Evolutionary conservation across 148 eudicot genomes (phyloP).

Genomic region (Chenopodium album): DNA sequence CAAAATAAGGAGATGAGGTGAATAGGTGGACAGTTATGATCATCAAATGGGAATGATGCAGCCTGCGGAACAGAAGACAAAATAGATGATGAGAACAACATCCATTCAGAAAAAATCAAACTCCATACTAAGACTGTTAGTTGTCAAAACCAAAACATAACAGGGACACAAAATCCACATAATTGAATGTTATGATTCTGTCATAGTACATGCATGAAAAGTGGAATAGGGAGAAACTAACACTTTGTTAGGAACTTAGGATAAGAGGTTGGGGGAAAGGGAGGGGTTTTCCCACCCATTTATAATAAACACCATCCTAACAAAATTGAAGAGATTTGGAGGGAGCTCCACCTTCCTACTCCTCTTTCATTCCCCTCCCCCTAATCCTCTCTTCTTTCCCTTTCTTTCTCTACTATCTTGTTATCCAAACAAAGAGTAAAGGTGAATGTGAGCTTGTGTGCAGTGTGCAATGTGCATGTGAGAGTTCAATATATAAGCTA

Average conservation of each 20-base stretch:
- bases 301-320: too few species aligned
- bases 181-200: background rate
- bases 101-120: background rate
- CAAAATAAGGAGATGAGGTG: conserved; percentile 75
- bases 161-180: conserved; percentile 6
- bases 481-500: background rate
- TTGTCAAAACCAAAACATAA: background rate
- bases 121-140: background rate
- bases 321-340: too few species aligned
- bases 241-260: too few species aligned
- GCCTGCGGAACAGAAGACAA: conserved; percentile 47
- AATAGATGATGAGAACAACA: conserved; percentile 12
- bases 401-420: too few species aligned
- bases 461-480: background rate
- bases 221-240: background rate
- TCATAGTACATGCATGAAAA: conserved; percentile 1
- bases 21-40: conserved; percentile 94
- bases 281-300: too few species aligned
- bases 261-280: too few species aligned
- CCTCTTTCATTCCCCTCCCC: too few species aligned
- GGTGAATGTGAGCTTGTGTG: too few species aligned
- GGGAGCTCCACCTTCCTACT: too few species aligned
- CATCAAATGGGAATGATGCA: conserved; percentile 95
- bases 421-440: too few species aligned
- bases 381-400: too few species aligned